Evolutionary conservation across 164 flowering plant species (phyloP).

Genomic region (Malania oleifera): DNA sequence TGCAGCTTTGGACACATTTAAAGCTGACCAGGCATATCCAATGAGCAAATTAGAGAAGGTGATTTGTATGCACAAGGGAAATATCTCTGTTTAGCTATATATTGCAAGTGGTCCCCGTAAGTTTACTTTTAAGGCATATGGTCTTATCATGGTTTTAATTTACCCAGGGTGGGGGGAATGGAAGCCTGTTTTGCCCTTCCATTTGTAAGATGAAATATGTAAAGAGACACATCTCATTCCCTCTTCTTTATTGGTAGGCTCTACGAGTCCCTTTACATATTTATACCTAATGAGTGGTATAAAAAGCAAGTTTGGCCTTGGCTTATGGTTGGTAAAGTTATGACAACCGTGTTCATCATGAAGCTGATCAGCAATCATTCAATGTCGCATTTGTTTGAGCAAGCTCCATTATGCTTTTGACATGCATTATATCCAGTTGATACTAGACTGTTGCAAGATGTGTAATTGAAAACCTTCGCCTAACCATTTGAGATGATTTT

Average conservation of each 20-base stretch:
- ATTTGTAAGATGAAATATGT: not conserved
- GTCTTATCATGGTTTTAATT: not conserved
- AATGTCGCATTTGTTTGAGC: too few species aligned
- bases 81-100: not conserved
- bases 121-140: not conserved
- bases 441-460: too few species aligned
- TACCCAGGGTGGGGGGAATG: not conserved
- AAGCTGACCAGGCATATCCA: conserved; percentile 78
- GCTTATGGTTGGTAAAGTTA: too few species aligned
- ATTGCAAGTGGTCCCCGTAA: not conserved
- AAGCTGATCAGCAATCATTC: too few species aligned
- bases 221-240: not conserved
- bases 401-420: too few species aligned
- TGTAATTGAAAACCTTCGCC: too few species aligned
- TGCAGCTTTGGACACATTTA: conserved; percentile 68
- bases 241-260: not conserved
- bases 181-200: not conserved
- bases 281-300: too few species aligned
- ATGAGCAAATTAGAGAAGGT: conserved; percentile 60
- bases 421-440: too few species aligned
- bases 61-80: conserved; percentile 1
- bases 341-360: too few species aligned
- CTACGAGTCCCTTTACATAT: too few species aligned
- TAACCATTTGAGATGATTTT: too few species aligned
- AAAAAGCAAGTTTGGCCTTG: too few species aligned